A percentile compares a stretch with the other conserved stretches of the same genome.
phyloP scores from a whole-genome alignment of 2,329 filamentous ascomycete species.

The Cylindrodendrum hubeiense region DNA sequence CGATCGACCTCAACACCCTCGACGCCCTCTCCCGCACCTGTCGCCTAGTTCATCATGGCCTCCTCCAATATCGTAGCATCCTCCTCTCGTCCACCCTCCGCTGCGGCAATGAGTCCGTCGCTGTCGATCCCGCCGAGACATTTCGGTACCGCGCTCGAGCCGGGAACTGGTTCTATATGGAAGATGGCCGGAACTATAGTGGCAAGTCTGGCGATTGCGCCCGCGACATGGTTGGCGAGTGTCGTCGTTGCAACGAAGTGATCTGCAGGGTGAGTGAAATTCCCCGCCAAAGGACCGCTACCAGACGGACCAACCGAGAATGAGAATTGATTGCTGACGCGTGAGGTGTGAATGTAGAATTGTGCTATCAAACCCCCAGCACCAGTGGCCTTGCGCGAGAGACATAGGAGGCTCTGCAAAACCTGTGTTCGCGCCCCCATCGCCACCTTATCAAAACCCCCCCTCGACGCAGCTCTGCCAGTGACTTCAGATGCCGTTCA shows the following conservation, averaged over 20 bases:
- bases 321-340: conserved; percentile 25
- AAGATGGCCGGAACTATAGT: conserved; percentile 64
- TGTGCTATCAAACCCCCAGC: conserved; percentile 88
- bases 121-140: conserved; percentile 66
- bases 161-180: conserved; percentile 71
- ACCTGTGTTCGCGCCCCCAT: conserved; percentile 81
- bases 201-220: conserved; percentile 85
- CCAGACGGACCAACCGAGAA: not conserved
- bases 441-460: conserved; percentile 61
- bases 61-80: conserved; percentile 82
- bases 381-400: conserved; percentile 73
- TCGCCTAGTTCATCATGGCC: conserved; percentile 80
- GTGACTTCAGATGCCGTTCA: conserved; percentile 69
- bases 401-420: conserved; percentile 85
- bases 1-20: conserved; percentile 88
- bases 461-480: conserved; percentile 58
- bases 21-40: conserved; percentile 87
- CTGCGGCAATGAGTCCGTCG: conserved; percentile 78
- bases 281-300: not conserved
- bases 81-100: conserved; percentile 82
- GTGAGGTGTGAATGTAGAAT: conserved; percentile 69
- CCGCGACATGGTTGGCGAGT: conserved; percentile 87
- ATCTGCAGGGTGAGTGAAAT: conserved; percentile 83
- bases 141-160: conserved; percentile 69
- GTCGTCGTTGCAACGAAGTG: conserved; percentile 80